These are phyloP conservation scores for Sclerospora graminicola DNA, from an alignment of 352 stramenopile genomes.

Conservation along the genomic window DNA sequence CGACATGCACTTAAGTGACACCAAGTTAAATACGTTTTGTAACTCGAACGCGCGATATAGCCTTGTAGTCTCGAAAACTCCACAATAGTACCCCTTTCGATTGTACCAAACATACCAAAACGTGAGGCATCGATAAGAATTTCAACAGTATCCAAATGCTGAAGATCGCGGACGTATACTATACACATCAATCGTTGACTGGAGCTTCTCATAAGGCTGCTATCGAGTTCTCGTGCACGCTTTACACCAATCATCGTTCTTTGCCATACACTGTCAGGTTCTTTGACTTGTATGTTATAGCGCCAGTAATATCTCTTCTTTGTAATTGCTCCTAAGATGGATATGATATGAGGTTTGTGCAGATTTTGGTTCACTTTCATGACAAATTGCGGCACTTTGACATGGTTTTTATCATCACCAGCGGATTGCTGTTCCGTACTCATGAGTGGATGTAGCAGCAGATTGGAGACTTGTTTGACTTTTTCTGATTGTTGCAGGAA, in stretches of 20 bases:
- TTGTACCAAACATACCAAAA: conserved; percentile 24
- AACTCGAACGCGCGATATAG: conserved; percentile 43
- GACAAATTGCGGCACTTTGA: not conserved
- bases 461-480: conserved; percentile 11
- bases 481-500: conserved; percentile 14
- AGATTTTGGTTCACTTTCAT: conserved; percentile 13
- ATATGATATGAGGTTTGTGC: conserved; percentile 26
- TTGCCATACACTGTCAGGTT: not conserved
- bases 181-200: conserved; percentile 18
- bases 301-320: conserved; percentile 27
- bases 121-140: conserved; percentile 34
- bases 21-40: conserved; percentile 61
- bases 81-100: conserved; percentile 28
- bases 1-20: conserved; percentile 20
- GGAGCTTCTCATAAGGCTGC: not conserved
- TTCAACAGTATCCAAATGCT: conserved; percentile 31
- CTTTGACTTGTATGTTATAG: conserved; percentile 1
- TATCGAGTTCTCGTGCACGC: not conserved
- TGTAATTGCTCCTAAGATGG: conserved; percentile 22
- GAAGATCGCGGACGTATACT: conserved; percentile 32
- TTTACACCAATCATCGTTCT: conserved; percentile 8
- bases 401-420: not conserved
- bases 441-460: conserved; percentile 18
- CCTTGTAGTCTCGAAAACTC: conserved; percentile 47
- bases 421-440: conserved; percentile 1